These are phyloP conservation scores for Blastomyces percursus DNA, from an alignment of 2,329 filamentous ascomycete genomes.

Conservation along the genomic window DNA sequence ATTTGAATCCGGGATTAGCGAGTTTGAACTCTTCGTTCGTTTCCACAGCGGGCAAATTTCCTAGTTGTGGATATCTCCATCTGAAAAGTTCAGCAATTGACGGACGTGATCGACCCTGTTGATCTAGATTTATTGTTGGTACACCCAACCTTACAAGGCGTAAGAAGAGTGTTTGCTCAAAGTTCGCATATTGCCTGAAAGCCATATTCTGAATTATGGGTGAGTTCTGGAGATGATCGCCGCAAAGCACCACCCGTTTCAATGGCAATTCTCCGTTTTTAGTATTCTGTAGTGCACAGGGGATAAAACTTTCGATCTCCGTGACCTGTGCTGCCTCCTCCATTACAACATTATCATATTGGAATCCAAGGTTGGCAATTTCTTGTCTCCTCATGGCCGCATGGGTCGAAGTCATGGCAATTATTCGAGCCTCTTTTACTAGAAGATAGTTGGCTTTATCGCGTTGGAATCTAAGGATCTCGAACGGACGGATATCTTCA, in stretches of 20 bases:
- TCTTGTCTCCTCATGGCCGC: constrained; percentile 88
- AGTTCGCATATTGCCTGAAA: constrained; percentile 87
- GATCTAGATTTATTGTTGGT: constrained; percentile 80
- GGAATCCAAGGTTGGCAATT: constrained; percentile 84
- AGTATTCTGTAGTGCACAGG: constrained; percentile 78
- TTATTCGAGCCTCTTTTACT: constrained; percentile 88
- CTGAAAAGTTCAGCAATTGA: constrained; percentile 81
- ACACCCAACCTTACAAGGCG: constrained; percentile 83
- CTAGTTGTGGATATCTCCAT: constrained; percentile 79
- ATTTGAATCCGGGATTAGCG: constrained; percentile 85
- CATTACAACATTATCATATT: constrained; percentile 96
- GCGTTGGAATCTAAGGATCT: constrained; percentile 75
- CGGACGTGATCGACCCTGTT: constrained; percentile 82
- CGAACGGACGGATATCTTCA: constrained; percentile 87
- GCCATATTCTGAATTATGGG: constrained; percentile 91
- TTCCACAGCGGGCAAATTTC: constrained; percentile 66
- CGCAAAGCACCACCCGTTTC: constrained; percentile 81
- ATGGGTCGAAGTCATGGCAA: constrained; percentile 98
- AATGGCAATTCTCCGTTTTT: constrained; percentile 61
- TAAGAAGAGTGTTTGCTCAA: constrained; percentile 91
- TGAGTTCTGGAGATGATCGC: constrained; percentile 94
- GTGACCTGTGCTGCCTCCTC: constrained; percentile 98
- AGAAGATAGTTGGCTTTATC: constrained; percentile 96
- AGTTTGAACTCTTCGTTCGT: constrained; percentile 57
- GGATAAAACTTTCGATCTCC: constrained; percentile 94